Evolutionary conservation across 176 grass and related monocot species (phyloP), one percentile per base, ranked within the genome.

Genomic region (Lolium multiflorum): DNA sequence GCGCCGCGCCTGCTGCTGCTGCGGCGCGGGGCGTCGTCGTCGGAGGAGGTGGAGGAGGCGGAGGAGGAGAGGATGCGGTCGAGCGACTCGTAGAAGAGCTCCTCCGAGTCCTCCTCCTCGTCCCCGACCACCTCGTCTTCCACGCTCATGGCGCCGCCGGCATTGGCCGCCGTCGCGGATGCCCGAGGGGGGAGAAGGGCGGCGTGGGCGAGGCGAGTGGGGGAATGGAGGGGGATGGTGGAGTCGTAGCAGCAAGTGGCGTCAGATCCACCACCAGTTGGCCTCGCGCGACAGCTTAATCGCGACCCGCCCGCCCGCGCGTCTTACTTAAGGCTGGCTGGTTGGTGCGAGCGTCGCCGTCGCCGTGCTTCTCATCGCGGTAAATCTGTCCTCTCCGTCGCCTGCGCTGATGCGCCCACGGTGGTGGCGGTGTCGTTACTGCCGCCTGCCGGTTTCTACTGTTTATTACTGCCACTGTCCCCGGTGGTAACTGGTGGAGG

Each of bases 41-140:
- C 92, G 54, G 94, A 90, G 0, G 94, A 94, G 56, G 94, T 94
- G 84, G 95, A 94, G 83, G 95, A 97, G 84, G 88, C 84, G 57
- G 95, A 97, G 49, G 95, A 97, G 76, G 95, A 94, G 77, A 94
- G 95, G 77, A 97, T 94, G 83, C 95, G 95, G 90, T 97, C 95
- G 73, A 94, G 81, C 63, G 92, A 94, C 89, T 97, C 95, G 65
- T 94, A 92, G 81, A 97, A 97, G 39, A 83, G 67, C 80, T 94
- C 94, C 75, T 83, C 85, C 73, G 72, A 25, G 71, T 74, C 47
- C 25, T 81, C 47, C 25, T 81, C 89, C 51, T 71, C 90, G 28
- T 86, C 89, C 69, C 81, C 87, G 26, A 78, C 89, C 82, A 78
- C 82, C 37, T 90, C 89, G 84, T 91, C 94, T 21, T 92, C 94